phyloP scores from a whole-genome alignment of 805 yeast genomes.

The Millerozyma acaciae region DNA sequence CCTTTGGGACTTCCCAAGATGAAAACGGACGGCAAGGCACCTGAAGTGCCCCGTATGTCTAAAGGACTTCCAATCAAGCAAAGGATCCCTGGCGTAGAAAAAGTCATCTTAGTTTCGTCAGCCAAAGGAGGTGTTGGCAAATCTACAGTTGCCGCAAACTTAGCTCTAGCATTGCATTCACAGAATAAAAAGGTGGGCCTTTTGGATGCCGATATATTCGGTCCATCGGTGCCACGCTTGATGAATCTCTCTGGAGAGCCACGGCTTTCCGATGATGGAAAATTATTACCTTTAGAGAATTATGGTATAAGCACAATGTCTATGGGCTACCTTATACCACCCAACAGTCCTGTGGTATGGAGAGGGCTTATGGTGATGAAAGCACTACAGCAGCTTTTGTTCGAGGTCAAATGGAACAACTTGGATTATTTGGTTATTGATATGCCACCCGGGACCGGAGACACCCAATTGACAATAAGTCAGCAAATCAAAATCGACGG shows the following conservation, averaged over 20 bases:
- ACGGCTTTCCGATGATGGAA: conserved; percentile 46
- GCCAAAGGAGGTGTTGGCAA: conserved; percentile 85
- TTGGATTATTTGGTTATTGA: conserved; percentile 72
- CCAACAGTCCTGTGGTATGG: conserved; percentile 76
- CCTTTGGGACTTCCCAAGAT: conserved; percentile 38
- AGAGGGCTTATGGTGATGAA: conserved; percentile 84
- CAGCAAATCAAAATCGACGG: conserved; percentile 77
- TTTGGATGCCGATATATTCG: conserved; percentile 78
- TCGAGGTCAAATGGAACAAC: conserved; percentile 71
- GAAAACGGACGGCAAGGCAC: conserved; percentile 13
- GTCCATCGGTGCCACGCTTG: conserved; percentile 77
- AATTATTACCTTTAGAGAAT: conserved; percentile 62
- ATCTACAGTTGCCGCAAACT: conserved; percentile 67
- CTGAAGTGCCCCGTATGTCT: conserved; percentile 38
- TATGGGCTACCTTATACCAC: conserved; percentile 74
- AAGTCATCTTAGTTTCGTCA: conserved; percentile 63
- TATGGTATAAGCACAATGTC: conserved; percentile 84
- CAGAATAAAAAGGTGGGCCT: conserved; percentile 60
- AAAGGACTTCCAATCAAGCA: conserved; percentile 55
- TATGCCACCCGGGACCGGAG: conserved; percentile 93
- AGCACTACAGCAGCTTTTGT: conserved; percentile 78
- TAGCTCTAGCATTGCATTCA: conserved; percentile 58
- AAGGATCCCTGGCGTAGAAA: conserved; percentile 56
- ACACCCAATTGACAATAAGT: conserved; percentile 76
- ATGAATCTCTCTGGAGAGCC: conserved; percentile 72